Evolutionary conservation across 1,139 yeast species (phyloP), one percentile per base, ranked within the genome.

Genomic region (Kluyveromyces marxianus): DNA sequence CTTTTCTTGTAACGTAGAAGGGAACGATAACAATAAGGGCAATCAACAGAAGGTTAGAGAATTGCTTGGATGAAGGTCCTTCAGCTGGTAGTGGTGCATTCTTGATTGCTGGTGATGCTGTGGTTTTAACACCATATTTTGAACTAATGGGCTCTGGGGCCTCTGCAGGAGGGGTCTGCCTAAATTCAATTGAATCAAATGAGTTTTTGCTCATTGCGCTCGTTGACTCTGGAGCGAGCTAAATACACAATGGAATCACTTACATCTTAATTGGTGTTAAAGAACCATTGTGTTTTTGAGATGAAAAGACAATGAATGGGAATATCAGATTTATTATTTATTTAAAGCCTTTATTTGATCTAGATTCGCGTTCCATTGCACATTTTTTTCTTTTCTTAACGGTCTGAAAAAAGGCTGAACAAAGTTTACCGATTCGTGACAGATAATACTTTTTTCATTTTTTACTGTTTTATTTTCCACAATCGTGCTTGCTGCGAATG

Each of bases 41-140:
- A 28, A 74, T 48, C 53, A 88, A 63, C n/a, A 77, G 65, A 54
- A 62, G 58, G 67, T 88, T 89, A 66, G 79, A 77, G 68, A 89
- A 88, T 56, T 81, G 77, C 59, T 79, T 80, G 37, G 89, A 74
- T 28, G 95, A 90, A 4, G 96, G 88, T 38, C 96, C 97, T 65
- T 88, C 97, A 5, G 95, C 96, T 35, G 95, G 89, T 54, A 87
- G 72, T 26, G 90, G 90, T 7, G 94, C 95, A 64, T 88, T 88
- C 57, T 83, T 77, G 63, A 88, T 88, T 8, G 94, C 70, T 33
- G 95, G 95, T 44, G 49, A 48, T 26, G 44, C 49, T 6, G 51
- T 46, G 6, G 51, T 48, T 14, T 37, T 35, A n/a, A 48, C 51
- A 24, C 51, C 51, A 35, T 33, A 48, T 36, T 48, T 46, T 37